These are phyloP conservation scores for Kodamaea nitidulidarum DNA, from an alignment of 805 yeast genomes.

Conservation along the genomic window DNA sequence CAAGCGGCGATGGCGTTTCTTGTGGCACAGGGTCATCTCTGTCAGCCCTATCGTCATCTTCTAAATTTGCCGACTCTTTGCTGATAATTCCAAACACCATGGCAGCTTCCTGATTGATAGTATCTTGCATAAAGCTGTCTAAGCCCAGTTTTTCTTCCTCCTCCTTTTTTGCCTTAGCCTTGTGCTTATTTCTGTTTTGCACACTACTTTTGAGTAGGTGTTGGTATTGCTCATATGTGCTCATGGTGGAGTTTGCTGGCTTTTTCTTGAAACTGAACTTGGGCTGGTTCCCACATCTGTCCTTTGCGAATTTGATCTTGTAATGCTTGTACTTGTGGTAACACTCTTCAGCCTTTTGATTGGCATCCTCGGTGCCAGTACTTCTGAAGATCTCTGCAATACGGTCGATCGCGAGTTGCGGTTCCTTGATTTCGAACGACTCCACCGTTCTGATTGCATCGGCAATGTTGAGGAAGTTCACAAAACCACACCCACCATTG, in stretches of 20 bases:
- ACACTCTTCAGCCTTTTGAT: conserved; percentile 29
- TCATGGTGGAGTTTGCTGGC: conserved; percentile 22
- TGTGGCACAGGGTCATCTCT: conserved; percentile 1
- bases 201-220: conserved; percentile 14
- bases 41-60: conserved; percentile 6
- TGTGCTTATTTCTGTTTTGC: conserved; percentile 8
- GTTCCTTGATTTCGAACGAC: conserved; percentile 39
- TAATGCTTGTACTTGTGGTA: conserved; percentile 47
- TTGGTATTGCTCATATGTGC: conserved; percentile 12
- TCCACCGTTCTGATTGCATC: conserved; percentile 65
- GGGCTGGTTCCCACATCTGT: conserved; percentile 75
- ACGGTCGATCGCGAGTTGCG: conserved; percentile 17
- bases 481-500: conserved; percentile 69
- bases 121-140: conserved; percentile 15
- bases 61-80: conserved; percentile 10
- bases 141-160: conserved; percentile 8
- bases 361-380: conserved; percentile 27
- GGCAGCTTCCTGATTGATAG: conserved; percentile 40
- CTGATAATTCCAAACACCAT: conserved; percentile 43
- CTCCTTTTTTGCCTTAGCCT: conserved; percentile 1
- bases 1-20: not conserved
- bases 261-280: conserved; percentile 47
- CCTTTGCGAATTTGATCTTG: conserved; percentile 69
- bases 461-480: conserved; percentile 61
- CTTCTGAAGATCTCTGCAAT: conserved; percentile 54